These are phyloP conservation scores for Salicornia ramosissima DNA, from an alignment of 148 eudicot species.

Conservation along the genomic window DNA sequence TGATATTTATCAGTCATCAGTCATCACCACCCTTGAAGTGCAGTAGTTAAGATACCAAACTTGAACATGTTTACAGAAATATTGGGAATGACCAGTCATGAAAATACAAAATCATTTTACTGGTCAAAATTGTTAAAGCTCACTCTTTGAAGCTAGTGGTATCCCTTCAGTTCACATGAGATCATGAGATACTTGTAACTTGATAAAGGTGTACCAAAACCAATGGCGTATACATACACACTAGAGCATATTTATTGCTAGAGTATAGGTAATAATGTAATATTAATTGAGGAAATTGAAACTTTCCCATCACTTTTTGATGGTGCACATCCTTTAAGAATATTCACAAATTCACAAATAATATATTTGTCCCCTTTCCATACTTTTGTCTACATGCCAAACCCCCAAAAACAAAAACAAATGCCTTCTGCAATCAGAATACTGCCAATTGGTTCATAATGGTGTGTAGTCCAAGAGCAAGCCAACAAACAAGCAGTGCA, in stretches of 20 bases:
- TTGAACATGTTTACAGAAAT: background rate
- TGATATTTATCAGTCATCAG: too few relatives aligned
- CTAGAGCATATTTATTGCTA: background rate
- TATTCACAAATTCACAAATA: too few relatives aligned
- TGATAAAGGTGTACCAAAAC: background rate
- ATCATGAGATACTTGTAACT: background rate
- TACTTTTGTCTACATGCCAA: too few relatives aligned
- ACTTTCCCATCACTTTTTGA: background rate
- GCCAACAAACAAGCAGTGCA: background rate
- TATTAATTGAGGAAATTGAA: too few relatives aligned
- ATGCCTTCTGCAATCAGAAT: too few relatives aligned
- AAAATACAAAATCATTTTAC: too few relatives aligned
- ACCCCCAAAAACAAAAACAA: too few relatives aligned
- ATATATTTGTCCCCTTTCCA: too few relatives aligned
- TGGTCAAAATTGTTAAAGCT: background rate
- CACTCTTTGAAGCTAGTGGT: background rate
- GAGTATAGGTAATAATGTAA: background rate
- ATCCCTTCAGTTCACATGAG: background rate
- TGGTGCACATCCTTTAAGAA: too few relatives aligned
- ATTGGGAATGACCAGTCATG: background rate
- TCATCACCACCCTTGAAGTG: too few relatives aligned
- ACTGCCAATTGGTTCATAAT: too few relatives aligned
- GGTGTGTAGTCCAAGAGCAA: background rate
- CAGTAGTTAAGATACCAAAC: too few relatives aligned
- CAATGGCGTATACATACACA: background rate